Base-by-base conservation (phyloP, 345 rosid genomes). In the Acer campestre region DNA sequence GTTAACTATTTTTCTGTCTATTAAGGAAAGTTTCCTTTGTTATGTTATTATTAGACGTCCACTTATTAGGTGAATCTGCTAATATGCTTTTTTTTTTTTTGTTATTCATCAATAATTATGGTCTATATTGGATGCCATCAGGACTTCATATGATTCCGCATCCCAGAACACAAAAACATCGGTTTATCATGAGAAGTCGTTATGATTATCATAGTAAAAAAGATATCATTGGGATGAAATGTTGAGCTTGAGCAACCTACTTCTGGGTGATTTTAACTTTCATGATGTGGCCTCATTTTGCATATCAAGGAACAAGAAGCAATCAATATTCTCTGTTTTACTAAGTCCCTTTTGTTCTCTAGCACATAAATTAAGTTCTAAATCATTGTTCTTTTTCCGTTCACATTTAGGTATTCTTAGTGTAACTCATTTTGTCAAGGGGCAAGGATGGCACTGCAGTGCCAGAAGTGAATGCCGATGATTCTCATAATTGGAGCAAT, bases 401-500 rank as follows among this genome's bases (percentile, higher is more conserved):
- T 58, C 2, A 42, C 56, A 3, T 73, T 61, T 55, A 12, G 12
- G 16, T 27, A 9, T 46, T 25, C 63, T 71, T 56, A 65, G 2
- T 61, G 46, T 61, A 25, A 29, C 27, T 65, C 64, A 61, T 12
- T 72, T 51, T 80, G 46, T 53, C 67, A 86, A 90, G 86, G 58
- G 78, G 56, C 80, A 75, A 73, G 46, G 68, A 29, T 53, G 66
- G 72, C 69, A 70, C 70, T 55, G 79, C 77, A 22, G 38, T 86
- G 72, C 81, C 83, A 22, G 76, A 79, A 42, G 78, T 75, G 66
- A 86, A 71, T 56, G 22, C 77, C 63, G 85, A 82, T 77, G 87
- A 82, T 70, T 76, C 61, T 67, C 83, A 83, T 78, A 79, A 80
- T 75, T 73, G 81, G 56, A 81, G 75, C 73, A 81, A 83, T 71